phyloP scores from a whole-genome alignment of 2,329 filamentous ascomycete genomes.

The Aspergillus sp. region DNA sequence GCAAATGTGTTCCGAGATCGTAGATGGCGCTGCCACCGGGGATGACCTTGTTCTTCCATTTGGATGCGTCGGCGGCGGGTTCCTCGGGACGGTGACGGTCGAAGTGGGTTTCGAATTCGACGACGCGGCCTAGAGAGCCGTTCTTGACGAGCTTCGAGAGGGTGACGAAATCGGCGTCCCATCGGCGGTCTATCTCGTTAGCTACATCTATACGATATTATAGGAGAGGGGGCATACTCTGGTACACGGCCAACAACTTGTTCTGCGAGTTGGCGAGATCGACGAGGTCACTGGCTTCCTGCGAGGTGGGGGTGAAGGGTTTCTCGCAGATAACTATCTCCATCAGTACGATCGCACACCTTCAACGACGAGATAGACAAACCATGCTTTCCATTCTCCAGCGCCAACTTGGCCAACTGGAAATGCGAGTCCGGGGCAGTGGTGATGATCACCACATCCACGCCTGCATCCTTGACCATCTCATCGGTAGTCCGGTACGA shows the following conservation, averaged over 20 bases:
- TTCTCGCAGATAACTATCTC: constrained; percentile 68
- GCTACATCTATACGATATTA: neutral
- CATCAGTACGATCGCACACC: neutral
- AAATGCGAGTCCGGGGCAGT: constrained; percentile 71
- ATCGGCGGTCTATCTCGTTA: constrained; percentile 55
- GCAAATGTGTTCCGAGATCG: constrained; percentile 70
- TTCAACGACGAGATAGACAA: neutral
- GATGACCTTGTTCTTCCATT: constrained; percentile 66
- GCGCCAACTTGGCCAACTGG: constrained; percentile 57
- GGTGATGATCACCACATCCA: constrained; percentile 67
- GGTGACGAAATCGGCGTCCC: constrained; percentile 73
- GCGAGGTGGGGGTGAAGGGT: constrained; percentile 69
- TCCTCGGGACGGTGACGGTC: constrained; percentile 64
- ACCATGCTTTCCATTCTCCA: constrained; percentile 67
- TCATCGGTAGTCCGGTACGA: constrained; percentile 60
- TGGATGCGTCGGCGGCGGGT: constrained; percentile 36
- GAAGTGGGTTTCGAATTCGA: constrained; percentile 77
- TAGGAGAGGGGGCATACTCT: constrained; percentile 42
- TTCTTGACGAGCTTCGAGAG: constrained; percentile 58
- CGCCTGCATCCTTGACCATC: constrained; percentile 59
- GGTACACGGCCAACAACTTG: constrained; percentile 62
- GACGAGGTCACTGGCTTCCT: constrained; percentile 62
- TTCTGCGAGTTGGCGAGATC: constrained; percentile 48
- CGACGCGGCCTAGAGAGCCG: constrained; percentile 62
- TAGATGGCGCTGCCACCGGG: constrained; percentile 66